These are phyloP conservation scores for Penicillium ochrochloron DNA, from an alignment of 495 filamentous ascomycete species.

Conservation along the genomic window DNA sequence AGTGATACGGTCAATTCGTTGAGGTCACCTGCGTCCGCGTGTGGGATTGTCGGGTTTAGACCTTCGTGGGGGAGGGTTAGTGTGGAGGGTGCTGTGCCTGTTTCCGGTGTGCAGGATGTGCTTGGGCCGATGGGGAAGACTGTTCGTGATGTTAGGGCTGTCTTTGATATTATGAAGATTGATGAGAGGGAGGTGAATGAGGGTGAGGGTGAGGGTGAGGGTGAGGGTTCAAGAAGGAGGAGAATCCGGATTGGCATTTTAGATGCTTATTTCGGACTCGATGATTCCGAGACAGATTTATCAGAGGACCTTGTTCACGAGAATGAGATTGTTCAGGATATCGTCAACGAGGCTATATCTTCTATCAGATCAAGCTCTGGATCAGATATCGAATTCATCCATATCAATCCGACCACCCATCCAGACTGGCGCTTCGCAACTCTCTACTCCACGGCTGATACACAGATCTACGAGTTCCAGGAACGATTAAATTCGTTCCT, in stretches of 20 bases:
- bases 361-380: conserved; percentile 27
- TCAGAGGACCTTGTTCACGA: conserved; percentile 59
- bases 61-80: conserved; percentile 63
- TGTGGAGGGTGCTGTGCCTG: conserved; percentile 58
- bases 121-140: conserved; percentile 62
- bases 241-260: conserved; percentile 45
- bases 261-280: conserved; percentile 47
- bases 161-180: conserved; percentile 60
- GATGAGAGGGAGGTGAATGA: background rate
- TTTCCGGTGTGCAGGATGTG: conserved; percentile 65
- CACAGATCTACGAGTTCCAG: conserved; percentile 62
- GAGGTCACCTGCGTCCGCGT: conserved; percentile 65
- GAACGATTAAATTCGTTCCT: conserved; percentile 54
- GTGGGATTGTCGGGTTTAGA: conserved; percentile 62
- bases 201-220: background rate
- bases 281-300: conserved; percentile 33
- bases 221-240: conserved; percentile 27
- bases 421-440: conserved; percentile 53
- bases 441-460: conserved; percentile 52
- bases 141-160: conserved; percentile 56
- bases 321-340: conserved; percentile 56
- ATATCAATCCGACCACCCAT: conserved; percentile 47
- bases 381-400: conserved; percentile 23
- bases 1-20: conserved; percentile 69
- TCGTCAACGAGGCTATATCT: conserved; percentile 43